phyloP scores from a whole-genome alignment of 2,329 filamentous ascomycete species.

The Ceratocystis destructans region DNA sequence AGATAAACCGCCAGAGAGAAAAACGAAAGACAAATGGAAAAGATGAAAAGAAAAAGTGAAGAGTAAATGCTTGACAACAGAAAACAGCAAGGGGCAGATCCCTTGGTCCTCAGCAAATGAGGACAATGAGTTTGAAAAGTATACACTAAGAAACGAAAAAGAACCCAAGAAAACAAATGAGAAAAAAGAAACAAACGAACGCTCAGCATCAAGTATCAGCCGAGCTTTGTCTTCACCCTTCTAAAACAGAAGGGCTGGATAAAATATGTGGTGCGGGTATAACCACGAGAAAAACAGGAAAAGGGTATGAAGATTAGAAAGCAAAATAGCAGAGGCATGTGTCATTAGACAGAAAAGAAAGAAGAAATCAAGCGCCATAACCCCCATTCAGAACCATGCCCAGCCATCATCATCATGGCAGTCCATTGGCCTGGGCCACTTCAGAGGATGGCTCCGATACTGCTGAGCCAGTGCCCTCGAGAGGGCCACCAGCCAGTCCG shows the following conservation, averaged over 20 bases:
- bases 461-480: background rate
- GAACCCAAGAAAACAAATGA: slow-evolving; percentile 19
- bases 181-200: slow-evolving; percentile 1
- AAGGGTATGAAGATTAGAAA: slow-evolving; percentile 7
- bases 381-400: background rate
- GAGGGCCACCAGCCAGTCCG: background rate
- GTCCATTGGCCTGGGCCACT: background rate
- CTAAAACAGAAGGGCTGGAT: background rate
- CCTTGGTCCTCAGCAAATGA: slow-evolving; percentile 18
- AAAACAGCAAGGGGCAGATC: too few species aligned
- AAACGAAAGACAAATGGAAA: background rate
- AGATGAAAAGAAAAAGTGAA: background rate
- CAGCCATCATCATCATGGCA: background rate
- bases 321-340: background rate
- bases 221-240: background rate
- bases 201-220: background rate
- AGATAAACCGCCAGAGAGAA: background rate
- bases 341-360: background rate
- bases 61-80: slow-evolving; percentile 11
- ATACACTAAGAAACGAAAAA: slow-evolving; percentile 20
- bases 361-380: background rate
- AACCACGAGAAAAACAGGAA: background rate
- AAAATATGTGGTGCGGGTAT: background rate
- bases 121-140: slow-evolving; percentile 5
- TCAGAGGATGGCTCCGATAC: slow-evolving; percentile 6